Conservation (phyloP, 768 basidiomycete genomes). For the Paxillus rubicundulus region DNA sequence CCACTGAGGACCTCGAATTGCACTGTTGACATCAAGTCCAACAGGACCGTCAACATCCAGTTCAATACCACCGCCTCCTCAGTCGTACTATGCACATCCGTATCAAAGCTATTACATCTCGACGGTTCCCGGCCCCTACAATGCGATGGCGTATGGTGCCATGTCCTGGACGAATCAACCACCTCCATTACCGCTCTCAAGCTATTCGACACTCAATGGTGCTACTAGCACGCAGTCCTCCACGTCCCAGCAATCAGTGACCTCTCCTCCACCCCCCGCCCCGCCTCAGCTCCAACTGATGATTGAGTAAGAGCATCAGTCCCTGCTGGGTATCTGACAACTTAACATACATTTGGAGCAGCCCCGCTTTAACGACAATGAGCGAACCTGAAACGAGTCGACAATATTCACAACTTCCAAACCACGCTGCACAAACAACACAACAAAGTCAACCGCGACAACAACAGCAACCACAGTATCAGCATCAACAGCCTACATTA, state of each 20-base stretch:
- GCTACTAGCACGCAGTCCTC: slow-evolving; percentile 51
- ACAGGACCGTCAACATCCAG: slow-evolving; percentile 40
- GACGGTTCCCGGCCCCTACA: slow-evolving; percentile 45
- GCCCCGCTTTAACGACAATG: slow-evolving; percentile 60
- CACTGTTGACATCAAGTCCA: slow-evolving; percentile 9
- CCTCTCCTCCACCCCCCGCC: slow-evolving; percentile 25
- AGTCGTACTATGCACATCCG: slow-evolving; percentile 41
- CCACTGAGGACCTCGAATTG: slow-evolving; percentile 5
- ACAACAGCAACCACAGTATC: slow-evolving; percentile 38
- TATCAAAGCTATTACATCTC: slow-evolving; percentile 43
- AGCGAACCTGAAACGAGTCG: slow-evolving; percentile 47
- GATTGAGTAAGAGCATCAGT: slow-evolving; percentile 57
- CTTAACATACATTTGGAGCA: slow-evolving; percentile 27
- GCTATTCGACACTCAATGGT: slow-evolving; percentile 75
- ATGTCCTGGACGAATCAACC: slow-evolving; percentile 44
- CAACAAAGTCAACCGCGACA: slow-evolving; percentile 35
- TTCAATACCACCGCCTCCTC: slow-evolving; percentile 39
- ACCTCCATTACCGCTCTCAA: slow-evolving; percentile 58
- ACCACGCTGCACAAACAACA: slow-evolving; percentile 36
- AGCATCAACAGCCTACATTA: slow-evolving; percentile 40
- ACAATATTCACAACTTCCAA: slow-evolving; percentile 44
- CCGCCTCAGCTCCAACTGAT: slow-evolving; percentile 43
- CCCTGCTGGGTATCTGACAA: slow-evolving; percentile 8
- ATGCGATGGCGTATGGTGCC: slow-evolving; percentile 53
- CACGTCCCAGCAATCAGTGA: slow-evolving; percentile 30